Percentiles rank a stretch among this genome's conserved stretches.
These are phyloP conservation scores for Plasmodiophora brassicae DNA, from an alignment of 208 protist genomes.

Conservation along the genomic window DNA sequence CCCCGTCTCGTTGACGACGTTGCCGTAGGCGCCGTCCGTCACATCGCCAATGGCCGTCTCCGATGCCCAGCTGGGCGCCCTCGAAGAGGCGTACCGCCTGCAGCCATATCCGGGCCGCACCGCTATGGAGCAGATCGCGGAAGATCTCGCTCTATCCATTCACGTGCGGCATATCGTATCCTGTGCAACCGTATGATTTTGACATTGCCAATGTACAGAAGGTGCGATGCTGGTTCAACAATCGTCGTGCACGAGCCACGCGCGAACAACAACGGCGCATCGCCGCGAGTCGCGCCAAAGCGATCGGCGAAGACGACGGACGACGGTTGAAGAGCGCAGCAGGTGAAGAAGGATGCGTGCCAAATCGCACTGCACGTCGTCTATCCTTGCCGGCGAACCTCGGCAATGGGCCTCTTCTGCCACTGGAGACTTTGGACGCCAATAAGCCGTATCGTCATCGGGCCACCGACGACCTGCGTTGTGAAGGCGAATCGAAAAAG, in stretches of 20 bases:
- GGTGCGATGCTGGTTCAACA: slow-evolving; percentile 17
- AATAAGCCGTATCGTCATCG: neutral
- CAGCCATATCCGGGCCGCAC: neutral
- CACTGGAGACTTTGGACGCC: no score
- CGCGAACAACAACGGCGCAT: no score
- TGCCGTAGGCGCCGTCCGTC: no score
- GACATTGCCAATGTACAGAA: neutral
- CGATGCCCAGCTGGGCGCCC: neutral
- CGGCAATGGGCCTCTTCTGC: no score
- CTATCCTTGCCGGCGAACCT: no score
- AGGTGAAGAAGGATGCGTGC: no score
- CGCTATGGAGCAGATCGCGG: neutral
- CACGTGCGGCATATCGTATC: neutral
- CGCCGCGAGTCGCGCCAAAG: no score
- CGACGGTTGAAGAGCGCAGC: no score
- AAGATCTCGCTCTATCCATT: neutral
- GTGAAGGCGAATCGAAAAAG: neutral
- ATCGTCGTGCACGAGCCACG: neutral
- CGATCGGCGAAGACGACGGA: no score
- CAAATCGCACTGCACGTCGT: no score
- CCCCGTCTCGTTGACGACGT: no score
- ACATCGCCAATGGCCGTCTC: no score
- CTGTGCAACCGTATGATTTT: neutral
- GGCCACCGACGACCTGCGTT: neutral
- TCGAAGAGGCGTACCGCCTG: neutral